A percentile compares a stretch with the other conserved stretches of the same genome.
phyloP scores from a whole-genome alignment of 805 yeast genomes.

The Barnettozyma populi region DNA sequence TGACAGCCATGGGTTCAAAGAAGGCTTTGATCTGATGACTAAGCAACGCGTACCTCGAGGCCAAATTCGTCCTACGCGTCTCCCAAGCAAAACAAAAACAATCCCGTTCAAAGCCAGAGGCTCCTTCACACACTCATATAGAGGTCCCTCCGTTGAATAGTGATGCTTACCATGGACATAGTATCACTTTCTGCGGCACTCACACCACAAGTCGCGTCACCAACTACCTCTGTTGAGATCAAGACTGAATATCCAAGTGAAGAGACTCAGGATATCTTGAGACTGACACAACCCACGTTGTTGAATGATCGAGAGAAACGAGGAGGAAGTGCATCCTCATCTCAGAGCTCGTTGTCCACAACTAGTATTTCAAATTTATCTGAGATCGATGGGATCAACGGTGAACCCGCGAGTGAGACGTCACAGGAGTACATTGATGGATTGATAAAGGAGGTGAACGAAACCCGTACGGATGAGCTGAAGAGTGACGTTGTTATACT shows the following conservation, averaged over 20 bases:
- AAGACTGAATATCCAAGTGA: not conserved
- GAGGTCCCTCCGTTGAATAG: not conserved
- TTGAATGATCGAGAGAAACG: not conserved
- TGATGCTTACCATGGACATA: not conserved
- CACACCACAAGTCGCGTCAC: not conserved
- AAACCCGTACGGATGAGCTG: not conserved
- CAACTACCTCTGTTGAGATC: not conserved
- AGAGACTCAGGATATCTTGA: not conserved
- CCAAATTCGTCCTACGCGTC: not conserved
- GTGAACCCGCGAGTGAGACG: not conserved
- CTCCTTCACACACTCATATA: not conserved
- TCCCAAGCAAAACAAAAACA: not conserved
- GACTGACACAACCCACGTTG: not conserved
- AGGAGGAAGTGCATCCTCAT: not conserved
- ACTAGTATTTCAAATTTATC: not conserved
- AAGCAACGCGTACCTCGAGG: not conserved
- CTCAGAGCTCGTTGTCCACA: not conserved
- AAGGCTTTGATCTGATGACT: not conserved
- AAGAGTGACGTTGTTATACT: slow-evolving; percentile 11
- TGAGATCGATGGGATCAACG: not conserved
- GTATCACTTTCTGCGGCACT: not conserved
- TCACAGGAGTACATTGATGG: slow-evolving; percentile 3
- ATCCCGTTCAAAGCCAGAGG: not conserved
- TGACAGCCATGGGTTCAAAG: not conserved
- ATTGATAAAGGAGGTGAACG: slow-evolving; percentile 4